Percentiles rank a stretch among this genome's conserved stretches.
Conservation (phyloP, 345 rosid species). For the Gossypium sturtianum region DNA sequence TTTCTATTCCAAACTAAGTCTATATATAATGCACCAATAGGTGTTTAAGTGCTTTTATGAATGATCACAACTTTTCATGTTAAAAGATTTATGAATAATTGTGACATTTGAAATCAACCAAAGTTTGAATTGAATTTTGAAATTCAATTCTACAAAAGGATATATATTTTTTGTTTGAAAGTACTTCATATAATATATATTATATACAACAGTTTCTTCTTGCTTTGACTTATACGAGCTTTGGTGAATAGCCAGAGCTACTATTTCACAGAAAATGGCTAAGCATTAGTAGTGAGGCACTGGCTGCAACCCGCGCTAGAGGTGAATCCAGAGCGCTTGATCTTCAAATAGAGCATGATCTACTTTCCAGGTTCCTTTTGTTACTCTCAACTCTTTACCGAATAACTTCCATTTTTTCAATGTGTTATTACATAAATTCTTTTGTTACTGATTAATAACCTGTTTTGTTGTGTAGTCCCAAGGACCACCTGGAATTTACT, state of each 20-base stretch:
- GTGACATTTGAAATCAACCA: too few relatives aligned
- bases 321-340: constrained; percentile 56
- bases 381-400: neutral
- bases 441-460: neutral
- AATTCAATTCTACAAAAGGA: too few relatives aligned
- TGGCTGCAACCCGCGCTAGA: constrained; percentile 90
- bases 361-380: constrained; percentile 60
- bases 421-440: neutral
- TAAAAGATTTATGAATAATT: too few relatives aligned
- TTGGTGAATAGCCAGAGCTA: constrained; percentile 88
- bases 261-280: constrained; percentile 72
- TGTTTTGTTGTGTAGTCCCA: constrained; percentile 44
- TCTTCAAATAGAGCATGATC: constrained; percentile 67
- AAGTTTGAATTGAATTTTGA: too few relatives aligned
- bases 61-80: too few relatives aligned
- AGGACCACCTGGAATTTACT: constrained; percentile 80
- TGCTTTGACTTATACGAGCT: constrained; percentile 36
- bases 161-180: too few relatives aligned
- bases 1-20: too few relatives aligned
- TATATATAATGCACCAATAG: too few relatives aligned
- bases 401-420: neutral
- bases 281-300: constrained; percentile 66
- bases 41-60: too few relatives aligned
- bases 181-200: too few relatives aligned
- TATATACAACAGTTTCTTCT: neutral